Evolutionary conservation across 208 protist species (phyloP), one percentile per base, ranked within the genome.

Genomic region (Tritrichomonas musculus): DNA sequence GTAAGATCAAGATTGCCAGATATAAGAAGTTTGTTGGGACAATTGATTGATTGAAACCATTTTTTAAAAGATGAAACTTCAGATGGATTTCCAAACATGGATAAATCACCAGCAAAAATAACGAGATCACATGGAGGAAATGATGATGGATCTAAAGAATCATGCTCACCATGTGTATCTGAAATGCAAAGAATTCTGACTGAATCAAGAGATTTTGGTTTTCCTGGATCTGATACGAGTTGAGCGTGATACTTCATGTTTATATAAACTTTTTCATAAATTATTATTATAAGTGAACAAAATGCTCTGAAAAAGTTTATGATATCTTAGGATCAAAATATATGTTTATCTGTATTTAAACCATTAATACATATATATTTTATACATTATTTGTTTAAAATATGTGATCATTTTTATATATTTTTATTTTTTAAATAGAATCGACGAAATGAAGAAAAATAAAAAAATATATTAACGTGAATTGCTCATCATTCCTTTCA

Each of bases 1-100:
- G 55, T 17, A 25, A 92, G 27, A 50, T 92, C 88, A 13, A 72
- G 20, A 72, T 92, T 92, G 44, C 88, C 88, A 30, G 88, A 41
- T 53, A 92, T 92, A 33, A 92, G 14, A n/a, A 92, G 25, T 50
- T 66, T 92, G 27, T 92, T 14, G 9, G 69, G 9, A 55, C 50
- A 27, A n/a, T 25, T 25, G 22, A 92, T 17, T 11, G 4, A 0
- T 3, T 47, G 0, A 20, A 92, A 47, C 27, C 36, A 92, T 22
- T 92, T 36, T 73, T 39, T n/a, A 60, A 50, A 47, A 11, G 39
- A 47, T 39, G 44, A 25, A 39, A 30, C 41, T 39, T 88, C 41
- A 27, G 33, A 5, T 57, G 77, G 47, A 57, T 88, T 30, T 17
- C 77, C 77, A 88, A 88, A 57, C 0, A 60, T 20, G 0, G 77